Evolutionary conservation across 1,284 basidiomycete genomes (phyloP), one percentile per base, ranked within the genome.

Genomic region (Phaffia rhodozyma): DNA sequence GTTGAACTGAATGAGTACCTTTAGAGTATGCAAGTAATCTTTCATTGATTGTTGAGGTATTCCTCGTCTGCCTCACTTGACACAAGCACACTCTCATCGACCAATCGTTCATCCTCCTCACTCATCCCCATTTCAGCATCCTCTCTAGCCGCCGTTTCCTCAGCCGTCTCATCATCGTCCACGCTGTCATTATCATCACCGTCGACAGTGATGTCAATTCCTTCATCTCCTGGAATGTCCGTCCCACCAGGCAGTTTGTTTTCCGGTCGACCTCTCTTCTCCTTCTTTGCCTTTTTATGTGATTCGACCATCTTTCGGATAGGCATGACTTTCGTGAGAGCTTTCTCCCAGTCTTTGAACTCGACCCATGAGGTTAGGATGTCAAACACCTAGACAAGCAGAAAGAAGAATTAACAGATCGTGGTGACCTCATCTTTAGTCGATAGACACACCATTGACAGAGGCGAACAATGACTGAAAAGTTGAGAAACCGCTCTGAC

Each of bases 301-400:
- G 59, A 43, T 16, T 43, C 38, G 38, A 83, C 78, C 71, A 91
- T 91, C 75, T 97, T 97, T 56, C 93, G 81, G 71, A 86, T 86
- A 0, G 93, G 93, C 67, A 97, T 87, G 56, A 93, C 88, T 20
- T 83, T 79, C 72, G 87, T 84, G 62, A 98, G 81, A 0, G 91
- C 89, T 61, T 83, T 75, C 71, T 86, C 83, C 91, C 91, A 97
- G 69, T 87, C 80, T 66, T 81, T 80, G 16, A 83, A 83, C 69
- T 87, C 85, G n/a, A 86, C 81, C 87, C 91, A 98, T 68, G 86
- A 85, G 11, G 92, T 75, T 64, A 98, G 80, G 69, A 98, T 97
- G 74, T 96, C 91, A 72, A 93, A 89, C 21, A 90, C 86, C 74
- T 75, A 69, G 0, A 34, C 21, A 2, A 18, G 52, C 3, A 23